These are phyloP conservation scores for Aspergillus nomiae DNA, from an alignment of 2,329 filamentous ascomycete species.

Conservation along the genomic window DNA sequence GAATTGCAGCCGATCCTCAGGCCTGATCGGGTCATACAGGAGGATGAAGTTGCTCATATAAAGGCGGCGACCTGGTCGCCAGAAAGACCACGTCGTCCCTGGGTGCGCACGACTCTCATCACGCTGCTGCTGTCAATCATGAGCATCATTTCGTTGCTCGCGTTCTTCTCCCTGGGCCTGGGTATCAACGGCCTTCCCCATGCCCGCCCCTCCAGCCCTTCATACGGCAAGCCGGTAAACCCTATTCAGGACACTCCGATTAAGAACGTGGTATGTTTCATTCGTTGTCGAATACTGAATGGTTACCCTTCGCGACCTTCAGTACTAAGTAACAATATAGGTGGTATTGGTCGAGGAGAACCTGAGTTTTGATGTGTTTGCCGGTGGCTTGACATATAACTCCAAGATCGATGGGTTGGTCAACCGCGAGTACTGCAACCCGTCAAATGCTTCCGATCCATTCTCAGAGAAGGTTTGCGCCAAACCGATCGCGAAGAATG, in stretches of 20 bases:
- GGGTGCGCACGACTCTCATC: background rate
- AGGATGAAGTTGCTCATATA: background rate
- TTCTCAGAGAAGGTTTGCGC: conserved; percentile 38
- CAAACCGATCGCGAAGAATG: conserved; percentile 38
- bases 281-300: background rate
- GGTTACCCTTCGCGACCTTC: background rate
- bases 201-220: background rate
- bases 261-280: conserved; percentile 44
- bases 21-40: background rate
- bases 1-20: background rate
- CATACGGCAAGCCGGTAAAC: background rate
- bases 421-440: conserved; percentile 42
- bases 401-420: conserved; percentile 38
- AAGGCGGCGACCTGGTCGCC: background rate
- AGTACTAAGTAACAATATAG: background rate
- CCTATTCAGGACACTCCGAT: conserved; percentile 35
- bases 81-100: background rate
- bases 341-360: conserved; percentile 50
- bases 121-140: conserved; percentile 10
- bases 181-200: conserved; percentile 13
- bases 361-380: conserved; percentile 44
- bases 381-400: conserved; percentile 44
- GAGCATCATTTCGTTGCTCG: conserved; percentile 11
- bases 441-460: conserved; percentile 33
- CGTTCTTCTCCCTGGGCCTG: conserved; percentile 16